These are phyloP conservation scores for Cerrena zonata DNA, from an alignment of 1,284 basidiomycete genomes.

Conservation along the genomic window DNA sequence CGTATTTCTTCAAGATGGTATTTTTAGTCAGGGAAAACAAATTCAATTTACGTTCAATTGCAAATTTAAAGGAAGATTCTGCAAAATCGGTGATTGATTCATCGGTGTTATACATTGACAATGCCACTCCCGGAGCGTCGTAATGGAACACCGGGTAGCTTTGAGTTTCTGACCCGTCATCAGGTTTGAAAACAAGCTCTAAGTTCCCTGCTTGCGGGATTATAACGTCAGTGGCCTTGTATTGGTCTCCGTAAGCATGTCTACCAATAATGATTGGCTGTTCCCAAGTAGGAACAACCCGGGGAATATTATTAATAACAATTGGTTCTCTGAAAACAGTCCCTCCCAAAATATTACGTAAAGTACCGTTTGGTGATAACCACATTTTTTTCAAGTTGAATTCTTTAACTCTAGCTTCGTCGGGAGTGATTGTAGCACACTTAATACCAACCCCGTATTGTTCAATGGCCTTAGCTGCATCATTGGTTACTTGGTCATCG, in stretches of 20 bases:
- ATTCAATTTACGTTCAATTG: slow-evolving; percentile 89
- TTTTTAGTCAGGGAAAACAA: slow-evolving; percentile 53
- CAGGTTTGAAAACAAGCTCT: slow-evolving; percentile 81
- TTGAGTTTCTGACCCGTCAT: slow-evolving; percentile 63
- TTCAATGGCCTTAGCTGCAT: slow-evolving; percentile 87
- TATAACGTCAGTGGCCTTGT: slow-evolving; percentile 85
- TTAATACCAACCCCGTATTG: slow-evolving; percentile 90
- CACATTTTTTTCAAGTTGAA: slow-evolving; percentile 99
- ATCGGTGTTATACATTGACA: slow-evolving; percentile 95
- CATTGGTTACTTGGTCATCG: slow-evolving; percentile 88
- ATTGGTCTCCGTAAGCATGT: slow-evolving; percentile 97
- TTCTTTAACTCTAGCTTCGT: slow-evolving; percentile 90
- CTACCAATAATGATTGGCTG: slow-evolving; percentile 96
- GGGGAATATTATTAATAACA: slow-evolving; percentile 84
- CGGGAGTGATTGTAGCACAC: slow-evolving; percentile 97
- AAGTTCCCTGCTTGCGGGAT: slow-evolving; percentile 85
- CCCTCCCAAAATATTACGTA: slow-evolving; percentile 94
- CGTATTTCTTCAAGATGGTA: no score
- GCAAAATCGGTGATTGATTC: slow-evolving; percentile 94
- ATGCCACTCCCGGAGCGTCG: slow-evolving; percentile 80
- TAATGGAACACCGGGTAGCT: slow-evolving; percentile 85
- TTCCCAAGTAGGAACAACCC: slow-evolving; percentile 91
- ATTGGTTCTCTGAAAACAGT: slow-evolving; percentile 99
- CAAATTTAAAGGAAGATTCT: slow-evolving; percentile 98
- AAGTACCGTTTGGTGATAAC: slow-evolving; percentile 91